These are phyloP conservation scores for Candida anglica DNA, from an alignment of 805 yeast genomes.

Conservation along the genomic window DNA sequence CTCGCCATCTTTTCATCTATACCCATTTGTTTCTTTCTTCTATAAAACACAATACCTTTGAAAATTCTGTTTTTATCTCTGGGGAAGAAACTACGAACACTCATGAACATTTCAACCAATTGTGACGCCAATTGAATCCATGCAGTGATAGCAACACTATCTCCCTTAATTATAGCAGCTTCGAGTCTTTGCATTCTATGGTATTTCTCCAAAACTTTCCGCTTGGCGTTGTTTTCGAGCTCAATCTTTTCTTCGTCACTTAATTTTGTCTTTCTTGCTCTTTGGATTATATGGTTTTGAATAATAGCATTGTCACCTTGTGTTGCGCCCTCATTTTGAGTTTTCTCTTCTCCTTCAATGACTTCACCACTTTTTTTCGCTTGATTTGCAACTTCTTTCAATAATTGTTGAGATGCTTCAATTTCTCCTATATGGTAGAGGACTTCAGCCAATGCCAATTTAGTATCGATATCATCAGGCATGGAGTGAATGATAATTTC, in stretches of 20 bases:
- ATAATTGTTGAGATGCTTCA: slow-evolving; percentile 50
- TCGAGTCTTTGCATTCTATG: slow-evolving; percentile 51
- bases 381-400: slow-evolving; percentile 43
- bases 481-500: slow-evolving; percentile 48
- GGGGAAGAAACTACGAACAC: slow-evolving; percentile 75
- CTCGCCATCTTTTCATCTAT: slow-evolving; percentile 72
- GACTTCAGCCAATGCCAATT: slow-evolving; percentile 78
- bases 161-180: slow-evolving; percentile 29
- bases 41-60: slow-evolving; percentile 61
- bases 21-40: slow-evolving; percentile 57
- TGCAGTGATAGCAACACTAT: slow-evolving; percentile 58
- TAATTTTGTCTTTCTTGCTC: slow-evolving; percentile 10
- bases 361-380: slow-evolving; percentile 8
- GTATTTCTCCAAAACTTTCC: slow-evolving; percentile 54
- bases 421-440: slow-evolving; percentile 62
- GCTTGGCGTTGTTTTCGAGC: slow-evolving; percentile 54
- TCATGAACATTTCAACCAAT: slow-evolving; percentile 75
- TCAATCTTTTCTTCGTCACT: slow-evolving; percentile 47
- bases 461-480: slow-evolving; percentile 66
- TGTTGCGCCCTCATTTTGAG: slow-evolving; percentile 6
- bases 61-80: slow-evolving; percentile 68
- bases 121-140: slow-evolving; percentile 87
- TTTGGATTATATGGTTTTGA: slow-evolving; percentile 6
- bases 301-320: slow-evolving; percentile 12
- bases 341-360: slow-evolving; percentile 20